Evolutionary conservation across 225 moss, liverwort and hornwort species (phyloP).

Genomic region (Climacium dendroides): DNA sequence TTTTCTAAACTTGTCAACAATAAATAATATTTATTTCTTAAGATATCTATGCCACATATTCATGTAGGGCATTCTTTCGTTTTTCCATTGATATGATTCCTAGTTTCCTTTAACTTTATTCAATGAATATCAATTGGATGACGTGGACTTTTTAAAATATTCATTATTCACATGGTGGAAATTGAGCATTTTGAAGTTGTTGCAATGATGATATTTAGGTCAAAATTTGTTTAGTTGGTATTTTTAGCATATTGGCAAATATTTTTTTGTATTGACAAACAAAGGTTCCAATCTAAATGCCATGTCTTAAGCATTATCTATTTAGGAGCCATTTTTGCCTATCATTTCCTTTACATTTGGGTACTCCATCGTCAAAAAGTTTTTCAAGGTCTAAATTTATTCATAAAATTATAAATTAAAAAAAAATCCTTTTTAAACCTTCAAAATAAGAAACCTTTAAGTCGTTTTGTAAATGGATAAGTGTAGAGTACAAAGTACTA

Average conservation of each 20-base stretch:
- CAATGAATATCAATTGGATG: background rate
- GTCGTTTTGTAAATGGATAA: too few species aligned
- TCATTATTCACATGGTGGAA: rapidly evolving
- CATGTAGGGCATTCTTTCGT: rapidly evolving
- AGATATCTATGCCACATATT: background rate
- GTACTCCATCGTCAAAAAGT: too few species aligned
- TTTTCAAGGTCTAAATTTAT: too few species aligned
- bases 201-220: rapidly evolving
- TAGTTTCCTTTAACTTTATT: background rate
- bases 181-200: background rate
- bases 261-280: background rate
- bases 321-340: background rate
- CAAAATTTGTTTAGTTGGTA: rapidly evolving
- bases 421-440: too few species aligned
- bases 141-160: background rate
- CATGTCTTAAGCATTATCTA: background rate
- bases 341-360: background rate
- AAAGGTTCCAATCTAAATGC: background rate
- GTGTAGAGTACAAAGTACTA: too few species aligned
- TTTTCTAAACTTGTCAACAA: rapidly evolving
- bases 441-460: too few species aligned
- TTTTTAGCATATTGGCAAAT: background rate
- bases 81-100: background rate
- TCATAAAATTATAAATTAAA: too few species aligned
- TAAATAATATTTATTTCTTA: background rate